These are phyloP conservation scores for Phytophthora megakarya DNA, from an alignment of 352 stramenopile genomes.

Conservation along the genomic window DNA sequence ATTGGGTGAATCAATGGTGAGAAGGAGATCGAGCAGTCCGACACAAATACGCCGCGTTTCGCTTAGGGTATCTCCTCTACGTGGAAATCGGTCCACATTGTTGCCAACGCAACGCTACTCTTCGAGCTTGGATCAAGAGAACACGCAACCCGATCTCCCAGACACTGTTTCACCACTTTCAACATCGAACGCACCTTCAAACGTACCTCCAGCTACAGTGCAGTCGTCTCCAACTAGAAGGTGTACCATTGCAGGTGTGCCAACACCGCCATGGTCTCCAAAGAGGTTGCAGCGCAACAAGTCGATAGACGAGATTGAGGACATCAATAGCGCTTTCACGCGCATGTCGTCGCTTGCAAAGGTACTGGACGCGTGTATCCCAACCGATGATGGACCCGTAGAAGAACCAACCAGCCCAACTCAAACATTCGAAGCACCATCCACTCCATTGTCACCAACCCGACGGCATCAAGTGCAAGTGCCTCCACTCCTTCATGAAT, in stretches of 20 bases:
- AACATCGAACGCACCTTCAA: background rate
- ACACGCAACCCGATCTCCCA: background rate
- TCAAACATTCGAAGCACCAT: background rate
- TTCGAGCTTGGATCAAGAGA: conserved; percentile 7
- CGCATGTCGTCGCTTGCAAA: conserved; percentile 34
- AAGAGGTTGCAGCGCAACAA: conserved; percentile 4
- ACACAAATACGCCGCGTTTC: background rate
- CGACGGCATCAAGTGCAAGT: conserved; percentile 19
- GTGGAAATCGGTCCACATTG: conserved; percentile 11
- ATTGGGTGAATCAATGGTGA: background rate
- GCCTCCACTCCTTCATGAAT: conserved; percentile 3
- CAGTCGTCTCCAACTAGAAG: background rate
- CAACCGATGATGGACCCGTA: background rate
- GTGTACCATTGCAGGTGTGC: background rate
- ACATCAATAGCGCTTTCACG: conserved; percentile 4
- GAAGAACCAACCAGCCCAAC: background rate
- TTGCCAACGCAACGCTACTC: conserved; percentile 5
- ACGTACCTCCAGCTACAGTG: background rate
- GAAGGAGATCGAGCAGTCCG: conserved; percentile 7
- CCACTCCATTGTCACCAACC: background rate
- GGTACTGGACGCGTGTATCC: conserved; percentile 28
- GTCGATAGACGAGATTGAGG: conserved; percentile 5
- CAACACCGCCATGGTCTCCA: background rate
- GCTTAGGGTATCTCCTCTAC: conserved; percentile 5
- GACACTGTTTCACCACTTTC: background rate